Percentiles rank a stretch among this genome's conserved stretches.
phyloP scores from a whole-genome alignment of 1,284 basidiomycete genomes.

The Naganishia cerealis region DNA sequence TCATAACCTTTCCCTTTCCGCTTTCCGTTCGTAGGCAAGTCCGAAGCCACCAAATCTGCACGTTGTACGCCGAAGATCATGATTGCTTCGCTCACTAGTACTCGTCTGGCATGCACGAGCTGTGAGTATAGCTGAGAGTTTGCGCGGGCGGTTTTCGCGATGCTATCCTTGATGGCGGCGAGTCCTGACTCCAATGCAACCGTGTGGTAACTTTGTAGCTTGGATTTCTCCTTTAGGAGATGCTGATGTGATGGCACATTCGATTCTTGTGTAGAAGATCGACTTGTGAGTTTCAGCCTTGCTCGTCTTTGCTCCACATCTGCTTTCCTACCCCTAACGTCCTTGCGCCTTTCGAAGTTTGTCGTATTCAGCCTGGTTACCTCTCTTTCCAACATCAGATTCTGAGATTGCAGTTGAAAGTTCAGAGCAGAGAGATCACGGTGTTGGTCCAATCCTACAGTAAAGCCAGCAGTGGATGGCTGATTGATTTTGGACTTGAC shows the following conservation, averaged over 20 bases:
- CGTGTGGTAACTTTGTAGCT: background rate
- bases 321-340: constrained; percentile 3
- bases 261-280: background rate
- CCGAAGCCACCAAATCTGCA: background rate
- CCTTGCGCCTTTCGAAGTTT: background rate
- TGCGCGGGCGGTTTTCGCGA: background rate
- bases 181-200: background rate
- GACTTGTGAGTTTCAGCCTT: background rate
- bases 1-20: background rate
- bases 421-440: background rate
- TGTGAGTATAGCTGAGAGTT: background rate
- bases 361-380: background rate
- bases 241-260: background rate
- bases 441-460: background rate
- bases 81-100: constrained; percentile 17
- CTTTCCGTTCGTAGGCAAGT: background rate
- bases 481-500: background rate
- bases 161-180: background rate
- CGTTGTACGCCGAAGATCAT: constrained; percentile 15
- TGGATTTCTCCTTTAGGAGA: background rate
- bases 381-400: background rate
- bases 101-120: constrained; percentile 13
- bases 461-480: background rate
- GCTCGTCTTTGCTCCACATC: constrained; percentile 1
- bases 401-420: background rate